Evolutionary conservation across 176 grass and related monocot genomes (phyloP).

Genomic region (Carex parvula): DNA sequence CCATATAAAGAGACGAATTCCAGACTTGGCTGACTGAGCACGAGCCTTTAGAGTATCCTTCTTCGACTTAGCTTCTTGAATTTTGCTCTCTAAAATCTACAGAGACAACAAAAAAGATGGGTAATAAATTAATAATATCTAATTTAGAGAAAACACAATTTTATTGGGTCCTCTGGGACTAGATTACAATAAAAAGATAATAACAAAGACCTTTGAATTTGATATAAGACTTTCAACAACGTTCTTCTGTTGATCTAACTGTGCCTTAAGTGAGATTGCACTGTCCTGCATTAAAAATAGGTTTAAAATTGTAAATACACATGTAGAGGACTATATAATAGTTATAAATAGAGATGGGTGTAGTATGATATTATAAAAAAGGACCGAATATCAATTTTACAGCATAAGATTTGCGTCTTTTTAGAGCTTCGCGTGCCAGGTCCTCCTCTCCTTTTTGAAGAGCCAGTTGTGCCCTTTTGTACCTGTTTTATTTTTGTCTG

Average conservation of each 20-base stretch:
- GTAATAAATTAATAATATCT: background rate
- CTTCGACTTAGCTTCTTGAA: conserved; percentile 93
- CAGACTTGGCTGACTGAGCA: conserved; percentile 96
- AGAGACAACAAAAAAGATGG: conserved; percentile 7
- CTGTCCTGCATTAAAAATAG: conserved; percentile 53
- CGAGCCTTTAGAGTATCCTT: conserved; percentile 95
- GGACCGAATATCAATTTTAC: conserved; percentile 36
- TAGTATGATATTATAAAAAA: conserved; percentile 15
- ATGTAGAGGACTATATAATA: background rate
- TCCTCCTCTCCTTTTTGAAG: conserved; percentile 94
- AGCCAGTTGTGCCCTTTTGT: conserved; percentile 85
- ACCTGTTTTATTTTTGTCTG: conserved; percentile 38
- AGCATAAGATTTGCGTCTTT: conserved; percentile 99
- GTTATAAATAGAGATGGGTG: background rate
- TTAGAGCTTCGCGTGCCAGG: conserved; percentile 95
- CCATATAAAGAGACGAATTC: conserved; percentile 16
- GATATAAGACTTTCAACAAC: conserved; percentile 89
- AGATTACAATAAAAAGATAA: conserved; percentile 28
- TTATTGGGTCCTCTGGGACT: background rate
- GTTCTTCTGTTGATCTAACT: conserved; percentile 86
- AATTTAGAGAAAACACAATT: background rate
- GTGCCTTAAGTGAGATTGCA: conserved; percentile 77
- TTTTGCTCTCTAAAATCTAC: conserved; percentile 98
- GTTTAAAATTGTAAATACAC: background rate
- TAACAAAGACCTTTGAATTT: conserved; percentile 60